phyloP scores from a whole-genome alignment of 257 asterid species.

The Anisodus tanguticus region DNA sequence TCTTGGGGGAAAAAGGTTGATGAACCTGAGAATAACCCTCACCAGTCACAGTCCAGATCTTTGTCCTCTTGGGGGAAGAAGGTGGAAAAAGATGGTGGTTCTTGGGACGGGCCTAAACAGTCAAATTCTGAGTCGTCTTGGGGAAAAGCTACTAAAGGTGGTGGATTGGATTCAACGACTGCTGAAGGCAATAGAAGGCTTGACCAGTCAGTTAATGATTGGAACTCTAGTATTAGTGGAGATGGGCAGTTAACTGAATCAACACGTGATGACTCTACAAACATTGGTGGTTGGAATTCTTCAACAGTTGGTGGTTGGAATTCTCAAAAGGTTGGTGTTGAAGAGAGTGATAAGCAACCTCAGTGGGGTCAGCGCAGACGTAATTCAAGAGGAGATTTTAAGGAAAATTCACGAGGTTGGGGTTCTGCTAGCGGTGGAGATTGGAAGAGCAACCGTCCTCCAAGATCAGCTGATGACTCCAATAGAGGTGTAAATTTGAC shows the following conservation, averaged over 20 bases:
- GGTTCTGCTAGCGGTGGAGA: constrained; percentile 62
- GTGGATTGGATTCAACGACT: constrained; percentile 2
- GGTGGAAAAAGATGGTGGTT: constrained; percentile 27
- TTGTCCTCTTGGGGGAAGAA: constrained; percentile 22
- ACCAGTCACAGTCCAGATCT: constrained; percentile 20
- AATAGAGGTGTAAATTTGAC: constrained; percentile 52
- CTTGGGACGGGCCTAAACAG: not conserved
- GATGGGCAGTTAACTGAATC: constrained; percentile 30
- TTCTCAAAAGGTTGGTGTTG: constrained; percentile 29
- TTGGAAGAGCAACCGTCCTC: constrained; percentile 58
- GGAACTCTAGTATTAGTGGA: constrained; percentile 29
- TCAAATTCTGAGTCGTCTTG: constrained; percentile 29
- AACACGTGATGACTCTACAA: constrained; percentile 11
- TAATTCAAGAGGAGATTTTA: constrained; percentile 33
- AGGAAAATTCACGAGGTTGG: constrained; percentile 58
- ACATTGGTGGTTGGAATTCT: constrained; percentile 33
- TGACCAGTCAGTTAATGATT: constrained; percentile 29
- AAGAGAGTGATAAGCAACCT: constrained; percentile 31
- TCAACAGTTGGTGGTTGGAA: constrained; percentile 33
- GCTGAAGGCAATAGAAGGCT: constrained; percentile 11
- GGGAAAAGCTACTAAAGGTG: constrained; percentile 33
- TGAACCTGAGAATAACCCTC: constrained; percentile 26
- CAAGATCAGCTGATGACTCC: constrained; percentile 56
- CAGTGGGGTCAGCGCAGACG: constrained; percentile 39
- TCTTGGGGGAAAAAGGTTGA: constrained; percentile 40